Evolutionary conservation across 495 filamentous ascomycete genomes (phyloP).

Genomic region (Penicillium maclennaniae): DNA sequence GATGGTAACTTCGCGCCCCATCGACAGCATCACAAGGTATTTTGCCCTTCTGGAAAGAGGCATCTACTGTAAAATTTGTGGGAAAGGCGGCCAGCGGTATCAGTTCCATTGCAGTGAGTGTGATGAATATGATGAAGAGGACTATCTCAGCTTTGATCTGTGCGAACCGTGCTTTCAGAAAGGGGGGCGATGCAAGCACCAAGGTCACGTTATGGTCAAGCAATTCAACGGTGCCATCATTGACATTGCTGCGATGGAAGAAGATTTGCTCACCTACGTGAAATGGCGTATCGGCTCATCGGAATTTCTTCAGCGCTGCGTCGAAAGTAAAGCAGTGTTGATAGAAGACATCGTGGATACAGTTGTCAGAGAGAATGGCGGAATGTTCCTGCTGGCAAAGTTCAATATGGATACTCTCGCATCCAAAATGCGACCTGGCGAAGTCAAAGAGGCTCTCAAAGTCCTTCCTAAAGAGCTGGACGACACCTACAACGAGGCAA

Average conservation of each 20-base stretch:
- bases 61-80: background rate
- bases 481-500: conserved; percentile 3
- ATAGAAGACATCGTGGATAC: conserved; percentile 1
- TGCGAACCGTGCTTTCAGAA: conserved; percentile 2
- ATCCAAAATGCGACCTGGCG: conserved; percentile 1
- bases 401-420: conserved; percentile 7
- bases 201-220: conserved; percentile 1
- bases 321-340: background rate
- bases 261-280: conserved; percentile 1
- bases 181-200: background rate
- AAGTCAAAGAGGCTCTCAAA: background rate
- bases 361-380: conserved; percentile 1
- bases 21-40: conserved; percentile 1
- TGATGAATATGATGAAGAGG: conserved; percentile 1
- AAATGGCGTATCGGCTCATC: conserved; percentile 5
- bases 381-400: conserved; percentile 4
- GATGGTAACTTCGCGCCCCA: conserved; percentile 1
- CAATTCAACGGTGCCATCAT: conserved; percentile 1
- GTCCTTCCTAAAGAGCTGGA: conserved; percentile 1
- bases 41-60: background rate
- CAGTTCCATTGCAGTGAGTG: conserved; percentile 3
- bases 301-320: conserved; percentile 3
- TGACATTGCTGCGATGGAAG: conserved; percentile 2
- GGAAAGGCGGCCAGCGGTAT: background rate
- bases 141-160: background rate